These are phyloP conservation scores for Botrytis fabae DNA, from an alignment of 2,329 filamentous ascomycete species.

Conservation along the genomic window DNA sequence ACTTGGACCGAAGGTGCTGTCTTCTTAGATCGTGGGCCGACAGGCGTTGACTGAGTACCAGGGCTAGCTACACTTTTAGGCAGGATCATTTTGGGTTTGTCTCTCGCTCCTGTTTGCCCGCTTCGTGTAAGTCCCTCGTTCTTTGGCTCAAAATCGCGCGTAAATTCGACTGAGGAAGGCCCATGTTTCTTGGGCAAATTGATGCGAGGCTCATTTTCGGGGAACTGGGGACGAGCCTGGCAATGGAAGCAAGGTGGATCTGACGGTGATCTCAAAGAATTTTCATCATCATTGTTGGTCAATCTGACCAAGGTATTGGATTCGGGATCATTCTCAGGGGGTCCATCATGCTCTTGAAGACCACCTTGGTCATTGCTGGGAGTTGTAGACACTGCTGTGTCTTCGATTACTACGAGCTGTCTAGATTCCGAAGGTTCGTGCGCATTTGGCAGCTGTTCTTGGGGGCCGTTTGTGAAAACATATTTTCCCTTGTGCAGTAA, in stretches of 20 bases:
- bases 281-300: neutral
- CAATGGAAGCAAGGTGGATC: neutral
- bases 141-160: conserved; percentile 33
- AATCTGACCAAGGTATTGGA: neutral
- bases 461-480: conserved; percentile 34
- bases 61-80: neutral
- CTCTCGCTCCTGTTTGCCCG: neutral
- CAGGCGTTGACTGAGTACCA: neutral
- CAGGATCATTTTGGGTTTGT: conserved; percentile 22
- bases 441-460: too few relatives aligned
- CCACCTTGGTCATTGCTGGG: neutral
- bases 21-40: neutral
- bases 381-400: neutral
- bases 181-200: conserved; percentile 26
- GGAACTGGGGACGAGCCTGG: neutral
- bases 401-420: too few relatives aligned
- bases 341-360: neutral
- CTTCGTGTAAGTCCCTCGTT: conserved; percentile 25
- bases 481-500: conserved; percentile 39
- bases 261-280: neutral
- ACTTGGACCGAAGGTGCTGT: too few relatives aligned
- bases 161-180: conserved; percentile 17
- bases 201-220: neutral
- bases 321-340: neutral
- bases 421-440: neutral